phyloP scores from a whole-genome alignment of 257 asterid species.

The Penstemon newberryi region DNA sequence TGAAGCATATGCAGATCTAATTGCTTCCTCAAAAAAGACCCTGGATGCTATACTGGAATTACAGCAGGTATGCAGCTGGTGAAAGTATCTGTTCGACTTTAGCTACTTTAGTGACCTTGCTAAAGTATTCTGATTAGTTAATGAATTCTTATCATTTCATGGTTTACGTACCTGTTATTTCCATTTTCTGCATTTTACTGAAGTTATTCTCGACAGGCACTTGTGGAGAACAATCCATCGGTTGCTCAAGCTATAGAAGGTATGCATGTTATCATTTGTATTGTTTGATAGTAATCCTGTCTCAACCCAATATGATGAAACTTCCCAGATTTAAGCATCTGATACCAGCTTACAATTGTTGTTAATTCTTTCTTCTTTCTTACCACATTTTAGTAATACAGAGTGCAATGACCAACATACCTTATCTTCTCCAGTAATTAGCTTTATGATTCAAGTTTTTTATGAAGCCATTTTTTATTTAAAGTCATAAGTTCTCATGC shows the following conservation, averaged over 20 bases:
- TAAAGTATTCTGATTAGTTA: not conserved
- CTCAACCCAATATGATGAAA: not conserved
- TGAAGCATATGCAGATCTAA: constrained; percentile 76
- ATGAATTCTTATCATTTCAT: not conserved
- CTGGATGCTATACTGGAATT: constrained; percentile 70
- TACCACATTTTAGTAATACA: no score
- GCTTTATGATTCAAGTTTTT: no score
- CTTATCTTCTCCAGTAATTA: no score
- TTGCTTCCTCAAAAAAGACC: constrained; percentile 71
- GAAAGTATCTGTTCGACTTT: constrained; percentile 8
- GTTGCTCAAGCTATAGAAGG: constrained; percentile 60
- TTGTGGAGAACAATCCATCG: constrained; percentile 71
- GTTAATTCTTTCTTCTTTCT: no score
- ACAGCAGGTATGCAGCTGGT: constrained; percentile 68
- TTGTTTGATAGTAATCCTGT: constrained; percentile 6
- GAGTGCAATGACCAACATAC: no score
- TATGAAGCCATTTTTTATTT: no score
- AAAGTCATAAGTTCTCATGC: no score
- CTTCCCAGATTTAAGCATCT: not conserved
- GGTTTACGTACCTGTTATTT: constrained; percentile 11
- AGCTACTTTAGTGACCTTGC: constrained; percentile 26
- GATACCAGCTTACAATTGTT: no score
- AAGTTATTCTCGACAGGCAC: constrained; percentile 53
- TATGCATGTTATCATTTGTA: constrained; percentile 30
- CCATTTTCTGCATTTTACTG: constrained; percentile 12